Conservation (phyloP, 192 early-diverging fungal genomes). For the Rhizophagus sp. region DNA sequence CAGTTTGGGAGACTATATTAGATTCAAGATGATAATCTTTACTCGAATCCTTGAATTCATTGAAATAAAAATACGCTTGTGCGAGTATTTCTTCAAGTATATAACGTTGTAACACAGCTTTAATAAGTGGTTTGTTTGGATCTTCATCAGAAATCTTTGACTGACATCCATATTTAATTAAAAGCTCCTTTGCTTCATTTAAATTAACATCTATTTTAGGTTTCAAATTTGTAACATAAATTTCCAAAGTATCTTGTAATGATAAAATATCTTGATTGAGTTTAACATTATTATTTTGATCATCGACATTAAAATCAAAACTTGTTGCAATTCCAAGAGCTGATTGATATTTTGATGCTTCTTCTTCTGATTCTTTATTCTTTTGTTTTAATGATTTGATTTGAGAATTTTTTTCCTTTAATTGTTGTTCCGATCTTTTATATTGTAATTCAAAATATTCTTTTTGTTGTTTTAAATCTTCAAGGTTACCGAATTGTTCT, state of each 20-base stretch:
- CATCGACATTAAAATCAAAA: background rate
- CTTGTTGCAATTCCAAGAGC: background rate
- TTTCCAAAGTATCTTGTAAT: background rate
- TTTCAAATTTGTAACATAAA: constrained; percentile 2
- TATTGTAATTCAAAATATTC: background rate
- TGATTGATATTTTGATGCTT: background rate
- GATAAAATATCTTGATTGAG: background rate
- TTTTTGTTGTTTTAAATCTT: background rate
- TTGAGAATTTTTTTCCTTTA: too few species aligned
- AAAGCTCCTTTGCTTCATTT: background rate
- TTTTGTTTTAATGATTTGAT: too few species aligned
- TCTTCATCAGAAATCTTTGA: background rate
- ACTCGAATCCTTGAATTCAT: background rate
- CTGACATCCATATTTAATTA: background rate
- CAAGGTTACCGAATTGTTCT: too few species aligned
- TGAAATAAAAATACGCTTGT: background rate
- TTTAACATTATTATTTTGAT: background rate
- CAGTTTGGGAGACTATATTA: background rate
- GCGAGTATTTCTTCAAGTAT: background rate
- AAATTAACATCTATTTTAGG: background rate
- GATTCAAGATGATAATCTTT: background rate
- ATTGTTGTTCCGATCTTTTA: background rate
- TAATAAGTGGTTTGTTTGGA: background rate
- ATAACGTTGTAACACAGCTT: background rate
- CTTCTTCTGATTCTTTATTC: background rate